phyloP scores from a whole-genome alignment of 257 asterid species.

The Nemophila menziesii region DNA sequence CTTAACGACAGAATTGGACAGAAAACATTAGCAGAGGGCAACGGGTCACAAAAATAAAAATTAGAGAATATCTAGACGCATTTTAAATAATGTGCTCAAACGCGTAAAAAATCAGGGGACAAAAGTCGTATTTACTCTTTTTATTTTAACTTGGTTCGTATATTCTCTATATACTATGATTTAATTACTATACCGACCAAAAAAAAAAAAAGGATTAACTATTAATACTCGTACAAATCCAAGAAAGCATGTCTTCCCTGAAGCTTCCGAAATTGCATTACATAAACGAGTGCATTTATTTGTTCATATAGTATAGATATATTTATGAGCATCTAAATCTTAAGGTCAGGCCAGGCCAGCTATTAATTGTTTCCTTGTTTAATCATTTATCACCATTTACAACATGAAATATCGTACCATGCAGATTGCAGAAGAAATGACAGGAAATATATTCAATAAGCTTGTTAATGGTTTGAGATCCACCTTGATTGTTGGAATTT shows the following conservation, averaged over 20 bases:
- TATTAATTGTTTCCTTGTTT: not conserved
- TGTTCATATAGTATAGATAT: not conserved
- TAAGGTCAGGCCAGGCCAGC: not conserved
- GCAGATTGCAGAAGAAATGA: not conserved
- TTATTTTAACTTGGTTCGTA: too few relatives aligned
- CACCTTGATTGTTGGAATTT: not conserved
- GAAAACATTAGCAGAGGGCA: too few relatives aligned
- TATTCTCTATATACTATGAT: too few relatives aligned
- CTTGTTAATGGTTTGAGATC: not conserved
- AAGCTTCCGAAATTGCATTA: slow-evolving; percentile 1
- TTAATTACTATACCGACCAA: too few relatives aligned
- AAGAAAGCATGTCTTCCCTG: not conserved
- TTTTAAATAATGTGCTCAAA: too few relatives aligned
- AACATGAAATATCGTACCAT: not conserved
- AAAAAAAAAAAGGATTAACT: too few relatives aligned
- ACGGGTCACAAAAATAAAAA: too few relatives aligned
- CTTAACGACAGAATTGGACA: too few relatives aligned
- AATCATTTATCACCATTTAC: too few relatives aligned
- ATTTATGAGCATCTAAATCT: not conserved
- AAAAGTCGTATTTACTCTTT: too few relatives aligned
- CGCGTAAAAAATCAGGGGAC: too few relatives aligned
- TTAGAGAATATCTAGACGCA: too few relatives aligned
- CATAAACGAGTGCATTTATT: not conserved
- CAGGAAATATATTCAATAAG: not conserved
- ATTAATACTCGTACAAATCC: not conserved